Base-by-base conservation (phyloP, 2,329 filamentous ascomycete species). In the Diaporthe citrichinensis region DNA sequence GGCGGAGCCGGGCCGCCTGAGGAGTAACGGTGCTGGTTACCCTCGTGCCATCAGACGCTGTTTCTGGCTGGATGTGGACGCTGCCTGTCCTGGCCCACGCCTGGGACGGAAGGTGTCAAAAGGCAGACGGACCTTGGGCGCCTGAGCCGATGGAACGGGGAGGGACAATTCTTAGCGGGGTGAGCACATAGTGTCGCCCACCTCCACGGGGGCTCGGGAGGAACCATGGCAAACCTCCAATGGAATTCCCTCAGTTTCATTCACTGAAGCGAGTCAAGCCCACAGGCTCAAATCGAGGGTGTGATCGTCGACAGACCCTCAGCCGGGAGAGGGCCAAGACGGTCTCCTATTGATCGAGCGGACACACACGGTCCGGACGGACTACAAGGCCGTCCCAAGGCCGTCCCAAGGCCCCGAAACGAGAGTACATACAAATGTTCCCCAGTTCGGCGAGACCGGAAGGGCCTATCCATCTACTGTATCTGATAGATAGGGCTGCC, bases 401-500 rank as follows among this genome's bases (percentile, higher is more conserved):
- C 62, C 14, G 14, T 12, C n/a, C 44, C 28, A 62, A 36, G 12
- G 31, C 55, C 53, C 39, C 39, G 65, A 55, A 44, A 39, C 23
- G 51, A 55, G 46, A 62, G 28, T 28, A 34, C 28, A 25, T 5
- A 49, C 25, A 46, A 34, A 36, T 15, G 34, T 39, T n/a, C 57
- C 58, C 67, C 67, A 72, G 67, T 72, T 57, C 49, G 73, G 57
- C 53, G 51, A 58, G 61, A 67, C 62, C 46, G 59, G 46, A 67
- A 53, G 28, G 20, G 10, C 8, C 4, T 14, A 49, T 34, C 34
- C 39, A 20, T 73, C 25, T 25, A 51, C 25, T n/a, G n/a, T n/a
- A n/a, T n/a, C n/a, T n/a, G n/a, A n/a, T 10, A 25, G 49, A 55
- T 51, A 51, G 36, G 71, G 49, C 65, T 71, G 46, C 36, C 28